Evolutionary conservation across 2,329 filamentous ascomycete genomes (phyloP).

Genomic region (Claviceps purpurea): DNA sequence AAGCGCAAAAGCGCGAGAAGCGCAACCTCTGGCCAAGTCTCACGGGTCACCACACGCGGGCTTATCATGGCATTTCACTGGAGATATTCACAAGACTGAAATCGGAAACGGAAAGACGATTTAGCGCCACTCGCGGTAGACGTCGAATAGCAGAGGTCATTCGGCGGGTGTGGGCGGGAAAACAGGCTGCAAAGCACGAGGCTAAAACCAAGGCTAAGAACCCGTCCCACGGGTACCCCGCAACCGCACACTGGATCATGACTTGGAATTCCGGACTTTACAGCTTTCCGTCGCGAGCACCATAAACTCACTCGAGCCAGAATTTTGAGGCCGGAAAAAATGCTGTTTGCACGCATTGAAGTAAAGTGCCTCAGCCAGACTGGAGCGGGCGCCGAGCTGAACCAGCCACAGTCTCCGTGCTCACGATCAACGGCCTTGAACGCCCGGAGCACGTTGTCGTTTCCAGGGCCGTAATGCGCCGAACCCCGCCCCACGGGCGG

Average conservation of each 20-base stretch:
- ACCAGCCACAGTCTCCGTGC: background rate
- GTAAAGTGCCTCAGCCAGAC: background rate
- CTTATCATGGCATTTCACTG: background rate
- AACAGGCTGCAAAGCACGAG: too few species aligned
- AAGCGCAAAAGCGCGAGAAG: background rate
- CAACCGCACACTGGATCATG: too few species aligned
- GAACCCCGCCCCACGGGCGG: conserved; percentile 6
- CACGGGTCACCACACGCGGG: background rate
- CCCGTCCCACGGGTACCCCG: too few species aligned
- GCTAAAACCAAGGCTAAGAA: too few species aligned
- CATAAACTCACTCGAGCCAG: too few species aligned
- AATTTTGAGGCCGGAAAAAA: too few species aligned
- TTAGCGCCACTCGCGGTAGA: too few species aligned
- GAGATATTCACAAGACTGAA: background rate
- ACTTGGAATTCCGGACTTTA: too few species aligned
- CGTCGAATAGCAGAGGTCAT: too few species aligned
- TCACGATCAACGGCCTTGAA: conserved; percentile 1
- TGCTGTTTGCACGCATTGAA: too few species aligned
- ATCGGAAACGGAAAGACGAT: background rate
- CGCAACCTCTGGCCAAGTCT: background rate
- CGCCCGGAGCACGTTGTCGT: conserved; percentile 12
- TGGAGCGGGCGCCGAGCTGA: conserved; percentile 3
- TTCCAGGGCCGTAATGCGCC: conserved; percentile 13
- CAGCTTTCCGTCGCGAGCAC: too few species aligned
- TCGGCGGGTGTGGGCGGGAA: too few species aligned